Conservation (phyloP, 371 early-diverging fungal species). For the Rhizopus sp. region DNA sequence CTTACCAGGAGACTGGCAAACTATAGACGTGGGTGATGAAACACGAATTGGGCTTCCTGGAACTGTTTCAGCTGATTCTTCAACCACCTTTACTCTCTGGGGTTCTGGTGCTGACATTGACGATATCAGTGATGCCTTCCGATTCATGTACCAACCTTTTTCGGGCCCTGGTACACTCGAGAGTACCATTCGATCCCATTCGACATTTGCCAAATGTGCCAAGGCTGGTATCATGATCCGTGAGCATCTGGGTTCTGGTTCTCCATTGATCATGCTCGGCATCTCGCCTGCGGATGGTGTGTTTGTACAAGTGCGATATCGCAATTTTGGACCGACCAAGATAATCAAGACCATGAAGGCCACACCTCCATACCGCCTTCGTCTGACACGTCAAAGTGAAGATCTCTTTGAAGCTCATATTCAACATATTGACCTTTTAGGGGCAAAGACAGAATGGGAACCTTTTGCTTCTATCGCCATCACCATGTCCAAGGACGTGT, state of each 20-base stretch:
- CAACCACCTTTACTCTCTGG: constrained; percentile 46
- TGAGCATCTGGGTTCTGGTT: constrained; percentile 43
- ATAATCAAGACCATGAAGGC: constrained; percentile 38
- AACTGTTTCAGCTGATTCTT: constrained; percentile 46
- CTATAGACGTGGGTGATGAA: constrained; percentile 47
- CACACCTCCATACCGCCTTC: constrained; percentile 41
- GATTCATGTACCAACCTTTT: constrained; percentile 41
- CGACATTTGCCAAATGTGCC: constrained; percentile 48
- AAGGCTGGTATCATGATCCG: constrained; percentile 53
- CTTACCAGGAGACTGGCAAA: constrained; percentile 48
- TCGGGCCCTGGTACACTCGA: constrained; percentile 32
- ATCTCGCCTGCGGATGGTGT: constrained; percentile 45
- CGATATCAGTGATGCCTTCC: constrained; percentile 38
- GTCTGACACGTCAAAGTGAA: constrained; percentile 24
- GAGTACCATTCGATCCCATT: constrained; percentile 38
- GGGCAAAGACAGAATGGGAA: constrained; percentile 27
- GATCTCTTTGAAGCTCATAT: constrained; percentile 22
- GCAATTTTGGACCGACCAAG: constrained; percentile 29
- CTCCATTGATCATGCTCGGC: constrained; percentile 43
- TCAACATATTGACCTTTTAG: constrained; percentile 10
- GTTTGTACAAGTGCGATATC: constrained; percentile 34
- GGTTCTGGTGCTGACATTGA: constrained; percentile 47
- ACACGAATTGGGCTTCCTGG: constrained; percentile 42
- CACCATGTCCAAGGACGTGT: constrained; percentile 36
- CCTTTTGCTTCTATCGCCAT: constrained; percentile 24